Evolutionary conservation across 805 yeast genomes (phyloP).

Genomic region (Ogataea paraovalis): DNA sequence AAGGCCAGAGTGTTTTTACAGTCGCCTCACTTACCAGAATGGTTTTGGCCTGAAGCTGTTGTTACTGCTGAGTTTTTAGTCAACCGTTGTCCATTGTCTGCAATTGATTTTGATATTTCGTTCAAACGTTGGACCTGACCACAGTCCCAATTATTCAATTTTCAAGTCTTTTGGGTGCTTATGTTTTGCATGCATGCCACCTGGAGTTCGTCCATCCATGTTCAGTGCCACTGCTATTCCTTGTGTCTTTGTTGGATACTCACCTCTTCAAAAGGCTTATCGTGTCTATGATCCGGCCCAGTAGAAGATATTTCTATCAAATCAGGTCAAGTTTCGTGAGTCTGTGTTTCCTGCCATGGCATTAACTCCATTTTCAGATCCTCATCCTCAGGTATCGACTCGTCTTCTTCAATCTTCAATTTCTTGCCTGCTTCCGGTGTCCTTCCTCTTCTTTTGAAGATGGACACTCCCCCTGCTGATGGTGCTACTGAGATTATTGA

Average conservation of each 20-base stretch:
- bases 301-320: conserved; percentile 1
- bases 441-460: not conserved
- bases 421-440: no score
- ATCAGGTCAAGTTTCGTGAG: conserved; percentile 1
- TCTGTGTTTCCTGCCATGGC: not conserved
- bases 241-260: conserved; percentile 2
- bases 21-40: not conserved
- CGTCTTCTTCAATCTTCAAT: no score
- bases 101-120: not conserved
- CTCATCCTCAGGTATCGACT: no score
- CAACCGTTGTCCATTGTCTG: not conserved
- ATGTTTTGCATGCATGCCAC: not conserved
- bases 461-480: not conserved
- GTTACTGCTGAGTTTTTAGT: not conserved
- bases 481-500: not conserved
- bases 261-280: not conserved
- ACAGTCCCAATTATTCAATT: not conserved
- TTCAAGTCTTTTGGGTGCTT: not conserved
- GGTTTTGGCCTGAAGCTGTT: not conserved
- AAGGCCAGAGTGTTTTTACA: not conserved
- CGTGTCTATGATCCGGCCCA: conserved; percentile 2
- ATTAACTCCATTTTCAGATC: not conserved
- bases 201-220: not conserved
- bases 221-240: not conserved
- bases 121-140: not conserved